Base-by-base conservation (phyloP, 352 stramenopile species). In the Aphanomyces cochlioides region DNA sequence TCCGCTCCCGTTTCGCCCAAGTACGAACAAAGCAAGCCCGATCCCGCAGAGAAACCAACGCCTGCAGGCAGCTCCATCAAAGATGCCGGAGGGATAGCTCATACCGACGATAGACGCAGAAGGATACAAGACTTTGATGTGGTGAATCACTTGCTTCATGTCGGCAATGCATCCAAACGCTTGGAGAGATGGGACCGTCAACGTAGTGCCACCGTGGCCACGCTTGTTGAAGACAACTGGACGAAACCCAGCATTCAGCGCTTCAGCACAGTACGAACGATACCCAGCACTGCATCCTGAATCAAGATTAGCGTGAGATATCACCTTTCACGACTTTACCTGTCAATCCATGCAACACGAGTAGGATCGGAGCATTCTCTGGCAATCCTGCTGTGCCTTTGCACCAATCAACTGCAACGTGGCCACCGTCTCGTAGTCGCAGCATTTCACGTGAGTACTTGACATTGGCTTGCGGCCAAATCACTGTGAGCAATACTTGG, bases 161-260 rank as follows among this genome's bases (percentile, higher is more conserved):
- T 93, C 85, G 21, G 73, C 69, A 0, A 89, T 78, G 57, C 78
- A 88, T n/a, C 85, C 85, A 72, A 93, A 93, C 17, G 63, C 74
- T 65, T 93, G 85, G 8, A 93, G 75, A 72, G 78, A 86, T 36
- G 85, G 84, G 3, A 83, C 91, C 13, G 80, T 34, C 34, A 93
- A 78, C 50, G 75, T 72, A 47, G 90, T 53, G 4, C 84, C 83
- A 28, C 86, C 86, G 39, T 94, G 86, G 8, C 86, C 86, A 57
- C 86, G 79, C 76, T 94, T 94, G 74, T 92, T 94, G 66, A 92
- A 94, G 21, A 90, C 86, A 7, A 94, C 86, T 4, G 86, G 84
- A 3, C 86, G 82, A 74, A 90, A 92, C 7, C 86, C 86, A 36
- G 79, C 74, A 2, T 56, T 34, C 34, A 90, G 63, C 13, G 85